Evolutionary conservation across 768 basidiomycete genomes (phyloP).

Genomic region (Leccinum imitatum): DNA sequence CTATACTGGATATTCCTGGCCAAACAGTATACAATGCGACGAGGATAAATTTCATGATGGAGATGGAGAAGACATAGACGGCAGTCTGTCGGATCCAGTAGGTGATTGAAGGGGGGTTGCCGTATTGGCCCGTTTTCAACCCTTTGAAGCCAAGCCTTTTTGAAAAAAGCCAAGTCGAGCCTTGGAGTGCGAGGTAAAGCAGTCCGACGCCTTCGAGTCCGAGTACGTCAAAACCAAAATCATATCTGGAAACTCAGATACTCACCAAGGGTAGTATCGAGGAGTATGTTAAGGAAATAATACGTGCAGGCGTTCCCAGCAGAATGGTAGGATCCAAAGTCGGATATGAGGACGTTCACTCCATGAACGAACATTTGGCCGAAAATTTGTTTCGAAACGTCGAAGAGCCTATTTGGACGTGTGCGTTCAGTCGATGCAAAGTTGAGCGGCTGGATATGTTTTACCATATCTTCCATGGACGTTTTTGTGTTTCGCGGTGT

Average conservation of each 20-base stretch:
- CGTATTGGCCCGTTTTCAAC: conserved; percentile 86
- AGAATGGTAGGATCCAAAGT: conserved; percentile 65
- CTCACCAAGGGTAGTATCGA: conserved; percentile 77
- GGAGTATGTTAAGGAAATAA: conserved; percentile 90
- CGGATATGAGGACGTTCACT: conserved; percentile 77
- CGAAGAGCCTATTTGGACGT: conserved; percentile 65
- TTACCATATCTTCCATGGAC: conserved; percentile 93
- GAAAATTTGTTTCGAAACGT: conserved; percentile 88
- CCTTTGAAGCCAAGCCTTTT: conserved; percentile 68
- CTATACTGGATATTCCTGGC: conserved; percentile 68
- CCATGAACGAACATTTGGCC: conserved; percentile 84
- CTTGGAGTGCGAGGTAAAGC: conserved; percentile 71
- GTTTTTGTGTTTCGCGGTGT: conserved; percentile 78
- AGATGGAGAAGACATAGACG: conserved; percentile 78
- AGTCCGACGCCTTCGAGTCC: conserved; percentile 63
- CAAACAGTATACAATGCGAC: conserved; percentile 69
- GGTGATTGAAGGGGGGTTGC: conserved; percentile 69
- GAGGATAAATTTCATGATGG: conserved; percentile 91
- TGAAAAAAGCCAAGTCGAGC: conserved; percentile 62
- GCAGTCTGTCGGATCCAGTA: conserved; percentile 78
- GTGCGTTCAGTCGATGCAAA: conserved; percentile 7
- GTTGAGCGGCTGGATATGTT: conserved; percentile 19
- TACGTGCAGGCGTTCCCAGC: conserved; percentile 84
- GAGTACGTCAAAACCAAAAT: conserved; percentile 8
- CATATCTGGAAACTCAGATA: not conserved